phyloP scores from a whole-genome alignment of 106 monocot genomes.

The Allium sativum region DNA sequence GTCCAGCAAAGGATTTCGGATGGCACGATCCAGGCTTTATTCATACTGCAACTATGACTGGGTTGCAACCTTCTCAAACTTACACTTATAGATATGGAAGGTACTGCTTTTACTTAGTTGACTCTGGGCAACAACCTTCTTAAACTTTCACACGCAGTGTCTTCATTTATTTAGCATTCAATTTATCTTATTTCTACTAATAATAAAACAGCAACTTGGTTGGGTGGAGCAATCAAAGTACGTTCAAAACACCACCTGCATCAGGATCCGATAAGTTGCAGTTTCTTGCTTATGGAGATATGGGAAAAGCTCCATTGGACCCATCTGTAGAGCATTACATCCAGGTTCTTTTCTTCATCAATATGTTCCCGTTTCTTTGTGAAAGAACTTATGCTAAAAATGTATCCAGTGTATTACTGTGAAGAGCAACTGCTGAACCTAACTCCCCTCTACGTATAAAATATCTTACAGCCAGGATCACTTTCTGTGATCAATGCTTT shows the following conservation, averaged over 20 bases:
- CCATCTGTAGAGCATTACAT: constrained; percentile 65
- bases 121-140: background rate
- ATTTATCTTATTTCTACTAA: background rate
- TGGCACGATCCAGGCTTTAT: constrained; percentile 85
- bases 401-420: background rate
- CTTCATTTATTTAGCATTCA: background rate
- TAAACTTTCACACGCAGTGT: background rate
- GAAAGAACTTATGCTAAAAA: background rate
- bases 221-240: constrained; percentile 57
- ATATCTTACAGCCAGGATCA: constrained; percentile 54
- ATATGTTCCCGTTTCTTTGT: background rate
- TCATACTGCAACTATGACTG: constrained; percentile 60
- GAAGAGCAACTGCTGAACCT: too few relatives aligned
- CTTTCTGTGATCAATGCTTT: constrained; percentile 41
- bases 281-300: constrained; percentile 59
- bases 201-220: constrained; percentile 35
- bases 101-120: constrained; percentile 10
- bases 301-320: constrained; percentile 77
- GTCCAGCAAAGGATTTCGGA: constrained; percentile 70
- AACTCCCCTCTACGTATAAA: background rate
- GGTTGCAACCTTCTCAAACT: constrained; percentile 39
- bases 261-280: constrained; percentile 35
- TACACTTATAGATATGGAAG: constrained; percentile 60
- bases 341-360: constrained; percentile 28
- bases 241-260: constrained; percentile 63